Evolutionary conservation across 164 flowering plant genomes (phyloP), one percentile per base, ranked within the genome.

Genomic region (Buxus sempervirens): DNA sequence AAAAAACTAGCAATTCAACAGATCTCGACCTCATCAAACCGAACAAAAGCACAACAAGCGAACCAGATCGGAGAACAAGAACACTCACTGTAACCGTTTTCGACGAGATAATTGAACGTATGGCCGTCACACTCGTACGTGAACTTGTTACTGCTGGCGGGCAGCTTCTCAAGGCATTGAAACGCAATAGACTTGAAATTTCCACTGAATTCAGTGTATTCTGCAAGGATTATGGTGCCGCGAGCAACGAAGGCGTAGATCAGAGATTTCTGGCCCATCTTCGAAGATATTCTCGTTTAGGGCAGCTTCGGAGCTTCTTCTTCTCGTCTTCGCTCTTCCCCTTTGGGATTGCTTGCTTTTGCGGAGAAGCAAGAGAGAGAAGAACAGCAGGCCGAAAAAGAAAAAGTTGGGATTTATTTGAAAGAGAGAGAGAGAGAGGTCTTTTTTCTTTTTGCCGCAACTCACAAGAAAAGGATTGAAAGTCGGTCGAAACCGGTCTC

Each of bases 171-270:
- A 63, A 96, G 68, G 76, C 99, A 96, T 64, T 96, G 99, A 49
- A 91, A 91, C 54, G 99, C 98, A 72, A 96, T 85, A 66, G 97
- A 90, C 72, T 92, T 91, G 70, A 96, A 93, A 72, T 93, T 96
- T 38, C 98, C 99, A 6, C 96, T 80, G 64, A 82, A 96, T 0
- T 90, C 68, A 1, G 98, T 96, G 80, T 96, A 95, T 72, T 96
- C 99, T 6, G 98, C 99, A 49, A 96, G 78, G 27, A 96, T 96
- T 25, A 93, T 87, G n/a, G 85, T 84, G 27, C 99, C 99, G 81
- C 88, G 93, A 0, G 99, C 93, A 58, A 96, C 99, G 79, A 96
- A 96, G 76, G 95, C 86, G 67, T 96, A 93, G 62, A 96, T 96
- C 75, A 96, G 83, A 54, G 90, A 88, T 74, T 74, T 86, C 67